A percentile compares a stretch with the other conserved stretches of the same genome.
These are phyloP conservation scores for Yamadazyma taylorii DNA, from an alignment of 1,139 yeast genomes.

Conservation along the genomic window DNA sequence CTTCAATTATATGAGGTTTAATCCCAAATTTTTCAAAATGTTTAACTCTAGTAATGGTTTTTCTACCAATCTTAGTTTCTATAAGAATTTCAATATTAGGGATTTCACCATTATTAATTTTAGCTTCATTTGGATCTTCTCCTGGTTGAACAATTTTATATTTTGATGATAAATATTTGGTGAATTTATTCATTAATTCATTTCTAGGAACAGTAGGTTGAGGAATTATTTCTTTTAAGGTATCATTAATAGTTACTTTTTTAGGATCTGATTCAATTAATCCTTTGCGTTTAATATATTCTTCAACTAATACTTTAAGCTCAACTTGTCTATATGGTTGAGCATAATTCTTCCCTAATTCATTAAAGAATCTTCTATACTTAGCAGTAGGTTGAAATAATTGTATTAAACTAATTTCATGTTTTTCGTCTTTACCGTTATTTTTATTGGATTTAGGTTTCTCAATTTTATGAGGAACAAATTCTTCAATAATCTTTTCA, in stretches of 20 bases:
- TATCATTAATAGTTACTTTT: slow-evolving; percentile 54
- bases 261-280: slow-evolving; percentile 53
- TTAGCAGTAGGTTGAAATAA: slow-evolving; percentile 57
- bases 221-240: slow-evolving; percentile 26
- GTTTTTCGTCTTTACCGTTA: slow-evolving; percentile 19
- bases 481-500: slow-evolving; percentile 49
- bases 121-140: slow-evolving; percentile 37
- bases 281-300: slow-evolving; percentile 54
- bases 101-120: slow-evolving; percentile 54
- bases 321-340: slow-evolving; percentile 53
- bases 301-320: slow-evolving; percentile 49
- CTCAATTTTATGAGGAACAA: slow-evolving; percentile 60
- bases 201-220: slow-evolving; percentile 35
- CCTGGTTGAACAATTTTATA: slow-evolving; percentile 56
- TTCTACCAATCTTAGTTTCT: slow-evolving; percentile 80
- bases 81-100: slow-evolving; percentile 70
- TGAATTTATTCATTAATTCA: slow-evolving; percentile 52
- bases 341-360: slow-evolving; percentile 34
- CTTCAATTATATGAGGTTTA: slow-evolving; percentile 64
- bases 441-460: slow-evolving; percentile 18
- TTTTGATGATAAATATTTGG: slow-evolving; percentile 55
- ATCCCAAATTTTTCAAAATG: slow-evolving; percentile 71
- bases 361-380: slow-evolving; percentile 51
- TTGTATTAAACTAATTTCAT: slow-evolving; percentile 30
- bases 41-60: slow-evolving; percentile 69